Conservation (phyloP, 2,329 filamentous ascomycete genomes). For the Grosmannia huntii region DNA sequence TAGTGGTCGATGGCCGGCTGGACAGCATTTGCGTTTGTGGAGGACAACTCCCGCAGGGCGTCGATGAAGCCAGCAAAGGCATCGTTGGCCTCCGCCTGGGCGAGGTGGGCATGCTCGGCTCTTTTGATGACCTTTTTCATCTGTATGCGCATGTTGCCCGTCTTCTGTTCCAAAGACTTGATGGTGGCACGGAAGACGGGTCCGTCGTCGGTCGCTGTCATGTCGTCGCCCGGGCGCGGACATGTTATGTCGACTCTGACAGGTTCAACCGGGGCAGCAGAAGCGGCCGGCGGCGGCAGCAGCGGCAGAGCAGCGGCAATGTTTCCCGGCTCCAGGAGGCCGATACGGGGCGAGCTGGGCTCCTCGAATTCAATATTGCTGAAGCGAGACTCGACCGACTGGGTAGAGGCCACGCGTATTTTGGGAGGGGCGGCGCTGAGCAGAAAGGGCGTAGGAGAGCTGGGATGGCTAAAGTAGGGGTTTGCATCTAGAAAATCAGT, state of each 20-base stretch:
- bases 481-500: constrained; percentile 25
- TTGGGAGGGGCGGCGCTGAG: constrained; percentile 56
- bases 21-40: constrained; percentile 90
- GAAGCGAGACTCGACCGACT: constrained; percentile 73
- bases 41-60: constrained; percentile 73
- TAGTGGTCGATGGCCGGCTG: constrained; percentile 95
- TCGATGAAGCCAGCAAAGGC: constrained; percentile 73
- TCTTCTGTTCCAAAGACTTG: constrained; percentile 93
- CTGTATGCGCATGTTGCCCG: constrained; percentile 78
- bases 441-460: constrained; percentile 59
- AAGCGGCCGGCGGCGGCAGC: constrained; percentile 12
- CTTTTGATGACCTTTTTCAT: constrained; percentile 95
- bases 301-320: constrained; percentile 11
- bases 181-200: constrained; percentile 94
- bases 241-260: constrained; percentile 83
- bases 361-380: constrained; percentile 59
- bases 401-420: constrained; percentile 71
- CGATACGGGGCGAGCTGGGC: constrained; percentile 35
- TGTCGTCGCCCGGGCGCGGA: constrained; percentile 74
- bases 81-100: constrained; percentile 76
- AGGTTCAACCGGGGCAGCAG: constrained; percentile 25
- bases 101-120: constrained; percentile 74
- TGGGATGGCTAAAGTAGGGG: constrained; percentile 40
- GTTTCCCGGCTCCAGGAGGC: constrained; percentile 1
- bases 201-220: constrained; percentile 77